phyloP scores from a whole-genome alignment of 495 filamentous ascomycete genomes.

The Staphylotrichum longicolle region DNA sequence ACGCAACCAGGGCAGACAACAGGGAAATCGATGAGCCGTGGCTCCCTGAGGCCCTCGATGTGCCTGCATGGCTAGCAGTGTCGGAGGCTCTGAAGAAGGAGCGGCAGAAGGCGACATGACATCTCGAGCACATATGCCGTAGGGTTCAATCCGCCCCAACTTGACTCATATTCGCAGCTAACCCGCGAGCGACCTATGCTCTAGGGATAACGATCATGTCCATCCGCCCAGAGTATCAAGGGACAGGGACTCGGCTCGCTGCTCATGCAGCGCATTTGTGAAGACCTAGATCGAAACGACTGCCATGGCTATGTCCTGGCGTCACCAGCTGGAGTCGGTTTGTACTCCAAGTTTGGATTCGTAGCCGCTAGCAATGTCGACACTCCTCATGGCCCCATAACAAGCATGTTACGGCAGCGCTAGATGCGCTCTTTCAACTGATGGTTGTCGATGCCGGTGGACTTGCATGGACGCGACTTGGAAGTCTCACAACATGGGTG shows the following conservation, averaged over 20 bases:
- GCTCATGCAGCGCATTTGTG: too few relatives aligned
- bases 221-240: too few relatives aligned
- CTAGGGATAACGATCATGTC: too few relatives aligned
- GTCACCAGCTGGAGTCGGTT: background rate
- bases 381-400: background rate
- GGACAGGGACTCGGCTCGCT: too few relatives aligned
- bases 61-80: slow-evolving; percentile 15
- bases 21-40: slow-evolving; percentile 4
- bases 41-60: slow-evolving; percentile 16
- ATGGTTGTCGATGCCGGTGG: too few relatives aligned
- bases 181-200: too few relatives aligned
- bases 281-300: too few relatives aligned
- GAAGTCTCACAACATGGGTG: too few relatives aligned
- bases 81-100: slow-evolving; percentile 16
- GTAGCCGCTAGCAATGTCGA: background rate
- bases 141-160: too few relatives aligned
- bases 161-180: too few relatives aligned
- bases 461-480: too few relatives aligned
- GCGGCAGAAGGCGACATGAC: slow-evolving; percentile 3
- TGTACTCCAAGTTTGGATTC: background rate
- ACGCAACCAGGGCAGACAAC: slow-evolving; percentile 3
- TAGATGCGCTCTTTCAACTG: background rate
- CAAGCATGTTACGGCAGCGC: background rate
- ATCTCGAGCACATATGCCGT: background rate
- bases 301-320: too few relatives aligned